Conservation (phyloP, 108 stramenopile genomes). For the Fistulifera solaris region DNA sequence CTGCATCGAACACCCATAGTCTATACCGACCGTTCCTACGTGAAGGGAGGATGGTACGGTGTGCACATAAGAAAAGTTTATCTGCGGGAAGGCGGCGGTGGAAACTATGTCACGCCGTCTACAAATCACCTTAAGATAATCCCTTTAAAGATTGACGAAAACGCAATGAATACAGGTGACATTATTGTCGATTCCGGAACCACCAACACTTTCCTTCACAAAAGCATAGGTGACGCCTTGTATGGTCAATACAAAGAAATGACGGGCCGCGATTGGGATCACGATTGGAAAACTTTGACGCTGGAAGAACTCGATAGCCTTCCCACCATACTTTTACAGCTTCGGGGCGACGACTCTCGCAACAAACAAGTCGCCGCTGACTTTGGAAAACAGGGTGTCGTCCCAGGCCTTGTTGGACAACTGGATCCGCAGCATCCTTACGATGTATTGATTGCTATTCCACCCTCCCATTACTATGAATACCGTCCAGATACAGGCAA, state of each 20-base stretch:
- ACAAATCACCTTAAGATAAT: slow-evolving; percentile 13
- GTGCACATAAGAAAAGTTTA: slow-evolving; percentile 64
- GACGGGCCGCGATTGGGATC: slow-evolving; percentile 36
- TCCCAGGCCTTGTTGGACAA: slow-evolving; percentile 35
- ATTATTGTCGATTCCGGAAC: slow-evolving; percentile 96
- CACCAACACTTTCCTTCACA: slow-evolving; percentile 89
- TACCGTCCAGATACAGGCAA: slow-evolving; percentile 26
- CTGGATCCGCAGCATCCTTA: slow-evolving; percentile 41
- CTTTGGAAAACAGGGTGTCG: slow-evolving; percentile 7
- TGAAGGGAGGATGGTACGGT: slow-evolving; percentile 50
- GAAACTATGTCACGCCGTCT: slow-evolving; percentile 9
- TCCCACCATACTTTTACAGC: slow-evolving; percentile 76
- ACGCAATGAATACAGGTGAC: slow-evolving; percentile 53
- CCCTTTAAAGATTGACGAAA: slow-evolving; percentile 13
- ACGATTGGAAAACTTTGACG: slow-evolving; percentile 31
- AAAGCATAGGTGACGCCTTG: slow-evolving; percentile 41
- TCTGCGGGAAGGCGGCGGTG: slow-evolving; percentile 33
- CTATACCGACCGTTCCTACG: slow-evolving; percentile 20
- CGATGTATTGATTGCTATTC: slow-evolving; percentile 76
- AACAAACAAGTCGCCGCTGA: slow-evolving; percentile 30
- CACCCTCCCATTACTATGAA: slow-evolving; percentile 79
- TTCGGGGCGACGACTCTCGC: slow-evolving; percentile 30
- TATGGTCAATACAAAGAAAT: slow-evolving; percentile 42
- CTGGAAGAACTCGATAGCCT: slow-evolving; percentile 40
- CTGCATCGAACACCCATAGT: slow-evolving; percentile 76